Base-by-base conservation (phyloP, 192 early-diverging fungal genomes). In the Thoreauomyces humboldtii region DNA sequence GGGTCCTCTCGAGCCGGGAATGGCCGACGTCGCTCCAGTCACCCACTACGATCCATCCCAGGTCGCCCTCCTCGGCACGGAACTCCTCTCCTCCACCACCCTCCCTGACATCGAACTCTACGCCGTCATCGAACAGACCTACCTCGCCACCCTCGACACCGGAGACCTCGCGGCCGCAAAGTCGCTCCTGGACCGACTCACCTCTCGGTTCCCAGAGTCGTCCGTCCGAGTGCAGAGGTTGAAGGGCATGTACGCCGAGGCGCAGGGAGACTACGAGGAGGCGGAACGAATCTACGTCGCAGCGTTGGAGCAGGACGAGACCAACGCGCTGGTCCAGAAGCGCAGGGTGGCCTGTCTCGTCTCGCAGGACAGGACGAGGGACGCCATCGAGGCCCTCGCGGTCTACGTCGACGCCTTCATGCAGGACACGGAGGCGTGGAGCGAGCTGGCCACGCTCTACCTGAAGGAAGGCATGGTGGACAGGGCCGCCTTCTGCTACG, bases 401-500 rank as follows among this genome's bases (percentile, higher is more conserved):
- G 71, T 78, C 35, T 93, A 94, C 63, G 60, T 95, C 44, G 94
- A 96, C 71, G 86, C 82, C 17, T 91, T 92, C 55, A 85, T 84
- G 38, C 87, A 87, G 35, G 96, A 98, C 71, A 80, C 85, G 61
- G 94, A 98, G 68, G 91, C 83, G 0, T 98, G 96, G 96, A 66
- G 91, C 0, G 87, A 93, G 69, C 80, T 98, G 38, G 77, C 85
- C 0, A 69, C 79, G 28, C 70, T 91, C 32, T 97, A 98, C 68
- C 69, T 95, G 21, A 67, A 56, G 5, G 75, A 85, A 32, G 69
- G 86, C 54, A 71, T 88, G 81, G 86, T 89, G 68, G 70, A 84
- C 61, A 92, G 94, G 75, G 94, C 96, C 4, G 87, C 86, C 14
- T 97, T 89, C 68, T 94, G 92, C 65, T 69, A 89, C 44, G 96